These are phyloP conservation scores for Logfia minima DNA, from an alignment of 129 eudicot species.

Conservation along the genomic window DNA sequence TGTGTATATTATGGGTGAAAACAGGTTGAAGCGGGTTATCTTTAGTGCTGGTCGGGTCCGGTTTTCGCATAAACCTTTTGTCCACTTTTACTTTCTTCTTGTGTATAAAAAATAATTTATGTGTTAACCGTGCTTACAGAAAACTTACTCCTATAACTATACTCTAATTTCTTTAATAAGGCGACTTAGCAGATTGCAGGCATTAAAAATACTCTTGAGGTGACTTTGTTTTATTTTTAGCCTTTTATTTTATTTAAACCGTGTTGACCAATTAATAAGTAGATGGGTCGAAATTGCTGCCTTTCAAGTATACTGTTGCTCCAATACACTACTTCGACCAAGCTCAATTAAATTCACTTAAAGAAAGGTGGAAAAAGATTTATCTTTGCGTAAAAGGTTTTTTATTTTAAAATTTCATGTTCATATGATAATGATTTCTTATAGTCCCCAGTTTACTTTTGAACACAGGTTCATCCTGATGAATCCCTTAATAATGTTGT, in stretches of 20 bases:
- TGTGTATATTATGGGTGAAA: not conserved
- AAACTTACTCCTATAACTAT: not conserved
- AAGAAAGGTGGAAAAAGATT: not conserved
- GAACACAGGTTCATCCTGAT: conserved; percentile 63
- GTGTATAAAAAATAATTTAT: not conserved
- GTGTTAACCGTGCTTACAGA: not conserved
- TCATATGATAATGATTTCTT: not conserved
- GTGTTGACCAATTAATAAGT: not conserved
- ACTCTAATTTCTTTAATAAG: not conserved
- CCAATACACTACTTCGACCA: not conserved
- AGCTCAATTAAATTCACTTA: not conserved
- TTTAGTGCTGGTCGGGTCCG: not conserved
- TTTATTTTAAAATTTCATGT: not conserved
- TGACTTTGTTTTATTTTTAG: not conserved
- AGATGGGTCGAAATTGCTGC: not conserved
- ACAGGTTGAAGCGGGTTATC: not conserved
- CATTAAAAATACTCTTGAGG: not conserved
- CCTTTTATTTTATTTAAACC: not conserved
- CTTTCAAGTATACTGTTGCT: not conserved
- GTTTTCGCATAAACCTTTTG: not conserved
- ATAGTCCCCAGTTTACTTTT: not conserved
- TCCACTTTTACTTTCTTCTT: not conserved
- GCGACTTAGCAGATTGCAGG: not conserved
- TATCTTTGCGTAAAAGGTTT: not conserved
- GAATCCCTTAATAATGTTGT: conserved; percentile 60